Conservation (phyloP, 2,329 filamentous ascomycete genomes). For the Lasiodiplodia hormozganensis region DNA sequence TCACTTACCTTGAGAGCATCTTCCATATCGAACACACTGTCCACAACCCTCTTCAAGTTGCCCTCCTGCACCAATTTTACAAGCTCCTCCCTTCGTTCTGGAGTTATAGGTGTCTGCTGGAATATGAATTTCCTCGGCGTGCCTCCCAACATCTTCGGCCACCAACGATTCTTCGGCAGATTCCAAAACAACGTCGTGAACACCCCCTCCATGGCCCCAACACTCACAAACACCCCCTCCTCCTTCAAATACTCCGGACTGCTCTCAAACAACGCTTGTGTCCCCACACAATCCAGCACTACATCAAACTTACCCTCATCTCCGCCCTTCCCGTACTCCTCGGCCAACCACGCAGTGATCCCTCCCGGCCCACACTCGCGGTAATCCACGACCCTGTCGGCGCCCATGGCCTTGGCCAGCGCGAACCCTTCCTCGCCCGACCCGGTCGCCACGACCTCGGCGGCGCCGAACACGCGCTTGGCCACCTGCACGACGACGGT, state of each 20-base stretch:
- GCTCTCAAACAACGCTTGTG: slow-evolving; percentile 51
- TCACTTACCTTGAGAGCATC: slow-evolving; percentile 38
- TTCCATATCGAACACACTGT: slow-evolving; percentile 49
- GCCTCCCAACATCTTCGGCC: slow-evolving; percentile 50
- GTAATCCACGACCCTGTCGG: slow-evolving; percentile 48
- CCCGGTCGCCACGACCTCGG: slow-evolving; percentile 54
- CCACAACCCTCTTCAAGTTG: slow-evolving; percentile 43
- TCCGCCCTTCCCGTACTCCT: slow-evolving; percentile 35
- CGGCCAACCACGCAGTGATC: slow-evolving; percentile 46
- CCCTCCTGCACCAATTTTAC: slow-evolving; percentile 44
- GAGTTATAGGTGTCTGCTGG: slow-evolving; percentile 22
- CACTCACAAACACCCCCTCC: slow-evolving; percentile 47
- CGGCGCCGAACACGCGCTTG: slow-evolving; percentile 46
- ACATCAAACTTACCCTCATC: slow-evolving; percentile 47
- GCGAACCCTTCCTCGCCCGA: slow-evolving; percentile 50
- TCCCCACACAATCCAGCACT: slow-evolving; percentile 56
- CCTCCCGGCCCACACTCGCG: slow-evolving; percentile 1
- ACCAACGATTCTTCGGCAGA: slow-evolving; percentile 50
- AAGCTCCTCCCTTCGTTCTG: slow-evolving; percentile 36
- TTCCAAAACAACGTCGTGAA: slow-evolving; percentile 39
- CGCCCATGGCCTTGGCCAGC: slow-evolving; percentile 54
- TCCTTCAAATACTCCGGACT: slow-evolving; percentile 51
- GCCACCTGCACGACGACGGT: slow-evolving; percentile 56
- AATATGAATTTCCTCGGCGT: slow-evolving; percentile 46
- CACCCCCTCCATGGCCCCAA: slow-evolving; percentile 45